Evolutionary conservation across 2,329 filamentous ascomycete species (phyloP).

Genomic region (Neodidymelliopsis sp.): DNA sequence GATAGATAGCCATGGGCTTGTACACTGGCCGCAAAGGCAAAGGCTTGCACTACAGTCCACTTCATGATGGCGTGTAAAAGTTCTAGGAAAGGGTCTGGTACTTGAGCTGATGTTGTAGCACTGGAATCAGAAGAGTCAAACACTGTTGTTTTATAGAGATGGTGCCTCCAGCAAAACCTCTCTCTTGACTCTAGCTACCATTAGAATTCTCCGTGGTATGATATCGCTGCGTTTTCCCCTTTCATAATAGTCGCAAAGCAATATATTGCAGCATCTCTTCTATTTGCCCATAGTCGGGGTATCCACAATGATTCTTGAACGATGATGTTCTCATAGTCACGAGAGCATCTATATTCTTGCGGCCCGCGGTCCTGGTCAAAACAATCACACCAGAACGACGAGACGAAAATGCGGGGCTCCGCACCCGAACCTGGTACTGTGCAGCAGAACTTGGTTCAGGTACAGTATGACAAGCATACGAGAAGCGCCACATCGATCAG

Average conservation of each 20-base stretch:
- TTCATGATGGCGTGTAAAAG: constrained; percentile 26
- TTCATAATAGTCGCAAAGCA: constrained; percentile 6
- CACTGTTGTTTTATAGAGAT: constrained; percentile 7
- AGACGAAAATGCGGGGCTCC: constrained; percentile 9
- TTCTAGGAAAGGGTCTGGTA: neutral
- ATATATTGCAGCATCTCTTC: constrained; percentile 4
- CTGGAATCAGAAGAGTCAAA: neutral
- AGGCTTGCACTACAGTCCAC: constrained; percentile 20
- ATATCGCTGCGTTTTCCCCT: constrained; percentile 12
- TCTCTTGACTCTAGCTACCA: neutral
- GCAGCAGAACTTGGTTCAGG: neutral
- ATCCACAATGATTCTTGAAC: neutral
- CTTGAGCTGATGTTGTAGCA: neutral
- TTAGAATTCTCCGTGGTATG: neutral
- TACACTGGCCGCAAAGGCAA: constrained; percentile 30
- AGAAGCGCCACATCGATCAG: constrained; percentile 2
- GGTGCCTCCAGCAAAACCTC: neutral
- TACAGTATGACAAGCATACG: constrained; percentile 6
- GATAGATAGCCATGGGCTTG: constrained; percentile 44
- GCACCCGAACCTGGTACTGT: constrained; percentile 5
- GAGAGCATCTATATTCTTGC: constrained; percentile 1
- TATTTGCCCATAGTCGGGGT: constrained; percentile 2
- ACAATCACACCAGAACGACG: constrained; percentile 4
- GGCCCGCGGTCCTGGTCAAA: constrained; percentile 3
- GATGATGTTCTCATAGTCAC: constrained; percentile 1